phyloP scores from a whole-genome alignment of 192 early-diverging fungal genomes.

The Chytriomyces hyalinus region DNA sequence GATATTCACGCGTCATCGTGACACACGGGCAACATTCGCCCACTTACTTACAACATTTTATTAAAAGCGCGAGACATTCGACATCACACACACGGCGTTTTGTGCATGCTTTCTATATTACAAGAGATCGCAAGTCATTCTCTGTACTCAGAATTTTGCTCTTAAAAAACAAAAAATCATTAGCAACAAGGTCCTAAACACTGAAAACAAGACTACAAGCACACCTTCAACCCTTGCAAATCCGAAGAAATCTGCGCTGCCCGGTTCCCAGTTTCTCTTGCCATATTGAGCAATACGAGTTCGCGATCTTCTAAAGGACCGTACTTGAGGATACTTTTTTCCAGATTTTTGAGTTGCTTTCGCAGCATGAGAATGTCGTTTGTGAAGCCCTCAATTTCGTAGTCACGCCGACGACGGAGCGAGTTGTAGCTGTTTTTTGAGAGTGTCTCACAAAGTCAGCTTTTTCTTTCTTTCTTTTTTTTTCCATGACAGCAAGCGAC shows the following conservation, averaged over 20 bases:
- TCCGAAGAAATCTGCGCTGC: slow-evolving; percentile 50
- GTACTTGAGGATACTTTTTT: slow-evolving; percentile 62
- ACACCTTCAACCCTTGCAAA: slow-evolving; percentile 50
- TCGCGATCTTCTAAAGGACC: slow-evolving; percentile 64
- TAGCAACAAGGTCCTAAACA: neutral
- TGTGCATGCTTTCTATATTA: slow-evolving; percentile 25
- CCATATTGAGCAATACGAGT: slow-evolving; percentile 56
- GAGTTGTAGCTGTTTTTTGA: slow-evolving; percentile 49
- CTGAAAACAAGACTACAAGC: neutral
- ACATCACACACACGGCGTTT: no score
- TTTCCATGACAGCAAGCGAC: neutral
- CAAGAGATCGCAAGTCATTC: slow-evolving; percentile 40
- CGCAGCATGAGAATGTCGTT: slow-evolving; percentile 64
- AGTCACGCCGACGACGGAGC: slow-evolving; percentile 60
- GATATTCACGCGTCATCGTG: no score
- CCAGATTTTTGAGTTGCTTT: slow-evolving; percentile 57
- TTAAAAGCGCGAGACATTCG: no score
- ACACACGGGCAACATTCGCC: no score
- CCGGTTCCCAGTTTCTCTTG: slow-evolving; percentile 45
- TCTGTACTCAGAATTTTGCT: slow-evolving; percentile 48
- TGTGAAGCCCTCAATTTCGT: slow-evolving; percentile 72
- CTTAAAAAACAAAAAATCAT: slow-evolving; percentile 16
- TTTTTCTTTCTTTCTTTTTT: neutral
- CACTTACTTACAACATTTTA: no score
- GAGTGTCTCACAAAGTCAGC: neutral